Conservation (phyloP, 176 grass and related monocot genomes). For the Cenchrus fungigraminus region DNA sequence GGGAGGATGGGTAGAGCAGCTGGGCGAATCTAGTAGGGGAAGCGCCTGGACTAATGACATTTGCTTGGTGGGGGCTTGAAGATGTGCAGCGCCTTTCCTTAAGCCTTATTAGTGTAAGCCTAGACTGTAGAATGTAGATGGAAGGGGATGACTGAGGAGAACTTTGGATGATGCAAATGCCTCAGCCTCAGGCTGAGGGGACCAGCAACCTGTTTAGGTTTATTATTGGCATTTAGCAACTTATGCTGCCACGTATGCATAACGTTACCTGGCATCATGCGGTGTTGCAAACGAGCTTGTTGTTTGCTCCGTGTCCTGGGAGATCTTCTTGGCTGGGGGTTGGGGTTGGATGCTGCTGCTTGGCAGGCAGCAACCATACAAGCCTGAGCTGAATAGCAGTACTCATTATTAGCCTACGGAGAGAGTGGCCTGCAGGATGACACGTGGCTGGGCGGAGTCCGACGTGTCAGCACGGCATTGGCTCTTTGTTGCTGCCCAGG, state of each 20-base stretch:
- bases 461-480: slow-evolving; percentile 30
- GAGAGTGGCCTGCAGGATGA: background rate
- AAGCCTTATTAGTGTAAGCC: background rate
- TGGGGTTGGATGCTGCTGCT: no score
- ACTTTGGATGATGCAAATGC: background rate
- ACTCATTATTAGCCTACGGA: no score
- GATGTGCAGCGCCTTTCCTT: background rate
- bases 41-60: background rate
- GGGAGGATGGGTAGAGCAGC: slow-evolving; percentile 34
- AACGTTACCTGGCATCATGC: no score
- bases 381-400: no score
- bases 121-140: background rate
- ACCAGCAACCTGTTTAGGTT: background rate
- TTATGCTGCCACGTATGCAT: no score
- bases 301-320: no score
- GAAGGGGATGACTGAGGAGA: background rate
- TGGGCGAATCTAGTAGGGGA: background rate
- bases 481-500: slow-evolving; percentile 39
- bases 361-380: no score
- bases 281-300: no score
- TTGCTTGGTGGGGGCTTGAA: background rate
- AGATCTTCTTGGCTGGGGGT: no score
- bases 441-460: background rate
- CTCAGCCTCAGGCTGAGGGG: background rate
- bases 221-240: background rate